Base-by-base conservation (phyloP, 1,284 basidiomycete genomes). In the Ustilago cynodontis region DNA sequence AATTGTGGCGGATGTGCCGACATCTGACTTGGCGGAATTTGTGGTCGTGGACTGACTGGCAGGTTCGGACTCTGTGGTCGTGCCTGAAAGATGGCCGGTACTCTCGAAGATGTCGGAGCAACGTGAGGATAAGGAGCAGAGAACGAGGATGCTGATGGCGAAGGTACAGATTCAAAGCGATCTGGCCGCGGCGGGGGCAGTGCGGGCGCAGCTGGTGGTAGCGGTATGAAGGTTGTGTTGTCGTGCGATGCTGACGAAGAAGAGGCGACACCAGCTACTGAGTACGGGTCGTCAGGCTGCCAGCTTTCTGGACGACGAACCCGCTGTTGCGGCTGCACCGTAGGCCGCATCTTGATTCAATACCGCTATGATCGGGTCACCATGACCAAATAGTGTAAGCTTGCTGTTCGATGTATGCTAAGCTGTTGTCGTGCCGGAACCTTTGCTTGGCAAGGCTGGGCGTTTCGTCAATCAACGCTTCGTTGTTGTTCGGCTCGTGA, bases 171-270 rank as follows among this genome's bases (percentile, higher is more conserved):
- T 54, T 20, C 29, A 9, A 31, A 24, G 28, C 29, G 51, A 13
- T 31, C n/a, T 6, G 11, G 41, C 20, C 49, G 68, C 22, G 52
- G n/a, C 4, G 62, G 62, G 26, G 68, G 62, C 58, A 65, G 54
- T 35, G 58, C 43, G 9, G 68, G 68, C 20, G 68, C 68, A 47
- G 37, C 51, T 41, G 53, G 4, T 39, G 68, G 62, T 22, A 65
- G 31, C 10, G 62, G 54, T 18, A 65, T 33, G 50, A 57, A 65
- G 1, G 58, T 31, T 9, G 41, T 55, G 14, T 28, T n/a, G 4
- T 39, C 16, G 2, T 57, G 53, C 47, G 45, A 47, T 5, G 41
- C 22, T 18, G 59, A 54, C 43, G 59, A 55, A 13, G 51, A 13
- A n/a, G 51, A 22, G 31, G 39, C 33, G 1, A 61, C 50, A 11